A percentile compares a stretch with the other conserved stretches of the same genome.
These are phyloP conservation scores for Copromyces sp. DNA, from an alignment of 495 filamentous ascomycete genomes.

Conservation along the genomic window DNA sequence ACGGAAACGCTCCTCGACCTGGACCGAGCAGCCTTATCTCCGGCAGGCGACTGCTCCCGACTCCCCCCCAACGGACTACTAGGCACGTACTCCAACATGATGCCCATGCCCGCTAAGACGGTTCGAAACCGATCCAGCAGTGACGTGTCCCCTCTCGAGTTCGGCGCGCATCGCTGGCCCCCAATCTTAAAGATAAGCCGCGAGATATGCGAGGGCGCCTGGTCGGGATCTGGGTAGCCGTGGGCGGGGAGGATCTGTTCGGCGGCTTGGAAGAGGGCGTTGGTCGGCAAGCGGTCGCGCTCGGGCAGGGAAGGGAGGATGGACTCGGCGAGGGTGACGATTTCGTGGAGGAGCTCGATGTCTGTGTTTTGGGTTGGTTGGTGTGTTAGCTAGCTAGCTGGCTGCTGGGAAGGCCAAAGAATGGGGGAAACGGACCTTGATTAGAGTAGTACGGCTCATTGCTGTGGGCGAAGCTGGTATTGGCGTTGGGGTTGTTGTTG, in stretches of 20 bases:
- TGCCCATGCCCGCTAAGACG: constrained; percentile 24
- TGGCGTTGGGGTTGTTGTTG: constrained; percentile 24
- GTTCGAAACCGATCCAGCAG: constrained; percentile 25
- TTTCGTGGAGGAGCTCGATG: constrained; percentile 66
- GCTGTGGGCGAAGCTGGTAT: not conserved
- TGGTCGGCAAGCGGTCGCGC: constrained; percentile 55
- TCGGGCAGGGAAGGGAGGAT: constrained; percentile 45
- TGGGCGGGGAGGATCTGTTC: constrained; percentile 57
- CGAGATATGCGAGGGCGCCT: constrained; percentile 59
- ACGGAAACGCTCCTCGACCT: not conserved
- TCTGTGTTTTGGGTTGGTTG: constrained; percentile 42
- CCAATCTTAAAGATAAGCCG: constrained; percentile 76
- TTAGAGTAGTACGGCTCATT: constrained; percentile 43
- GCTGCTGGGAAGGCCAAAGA: too few species aligned
- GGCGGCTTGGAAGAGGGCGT: constrained; percentile 72
- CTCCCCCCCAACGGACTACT: constrained; percentile 7
- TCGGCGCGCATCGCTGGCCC: constrained; percentile 32
- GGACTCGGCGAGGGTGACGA: constrained; percentile 59
- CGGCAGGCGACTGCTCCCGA: constrained; percentile 5
- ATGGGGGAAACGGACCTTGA: too few species aligned
- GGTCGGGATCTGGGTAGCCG: constrained; percentile 52
- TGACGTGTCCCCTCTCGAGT: not conserved
- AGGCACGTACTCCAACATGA: constrained; percentile 19
- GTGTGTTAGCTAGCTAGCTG: too few species aligned
- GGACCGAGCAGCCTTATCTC: not conserved